Conservation (phyloP, 2,329 filamentous ascomycete genomes). For the Paecilomyces formosus region DNA sequence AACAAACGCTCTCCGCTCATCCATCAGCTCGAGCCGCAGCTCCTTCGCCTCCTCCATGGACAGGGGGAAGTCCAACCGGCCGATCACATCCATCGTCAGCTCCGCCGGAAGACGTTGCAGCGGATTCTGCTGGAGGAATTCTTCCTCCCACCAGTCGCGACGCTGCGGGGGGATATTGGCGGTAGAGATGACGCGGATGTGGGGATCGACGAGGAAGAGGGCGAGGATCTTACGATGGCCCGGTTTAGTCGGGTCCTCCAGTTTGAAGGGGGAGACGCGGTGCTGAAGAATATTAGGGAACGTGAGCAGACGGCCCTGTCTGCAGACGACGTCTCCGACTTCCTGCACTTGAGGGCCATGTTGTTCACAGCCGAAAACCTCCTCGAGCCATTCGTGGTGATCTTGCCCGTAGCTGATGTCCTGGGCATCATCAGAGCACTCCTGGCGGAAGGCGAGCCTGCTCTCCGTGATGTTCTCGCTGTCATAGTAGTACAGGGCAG, state of each 20-base stretch:
- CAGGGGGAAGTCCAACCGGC: constrained; percentile 18
- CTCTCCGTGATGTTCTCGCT: constrained; percentile 53
- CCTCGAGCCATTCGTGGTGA: constrained; percentile 5
- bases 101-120: constrained; percentile 10
- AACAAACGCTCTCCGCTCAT: constrained; percentile 20
- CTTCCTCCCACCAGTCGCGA: not conserved
- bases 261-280: constrained; percentile 12
- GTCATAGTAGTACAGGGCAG: constrained; percentile 60
- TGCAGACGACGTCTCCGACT: constrained; percentile 8
- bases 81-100: constrained; percentile 19
- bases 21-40: constrained; percentile 32
- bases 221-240: constrained; percentile 20
- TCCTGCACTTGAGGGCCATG: constrained; percentile 5
- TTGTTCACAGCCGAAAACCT: constrained; percentile 6
- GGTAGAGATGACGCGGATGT: constrained; percentile 15
- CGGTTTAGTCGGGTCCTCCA: constrained; percentile 12
- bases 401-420: not conserved
- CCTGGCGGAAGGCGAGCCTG: constrained; percentile 45
- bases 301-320: constrained; percentile 11
- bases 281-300: constrained; percentile 16
- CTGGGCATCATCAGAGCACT: not conserved
- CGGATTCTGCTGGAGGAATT: not conserved
- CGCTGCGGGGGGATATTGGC: constrained; percentile 17
- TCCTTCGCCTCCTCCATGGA: constrained; percentile 30
- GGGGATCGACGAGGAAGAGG: constrained; percentile 18